Evolutionary conservation across 139 green algal genomes (phyloP).

Genomic region (Closterium sp.): DNA sequence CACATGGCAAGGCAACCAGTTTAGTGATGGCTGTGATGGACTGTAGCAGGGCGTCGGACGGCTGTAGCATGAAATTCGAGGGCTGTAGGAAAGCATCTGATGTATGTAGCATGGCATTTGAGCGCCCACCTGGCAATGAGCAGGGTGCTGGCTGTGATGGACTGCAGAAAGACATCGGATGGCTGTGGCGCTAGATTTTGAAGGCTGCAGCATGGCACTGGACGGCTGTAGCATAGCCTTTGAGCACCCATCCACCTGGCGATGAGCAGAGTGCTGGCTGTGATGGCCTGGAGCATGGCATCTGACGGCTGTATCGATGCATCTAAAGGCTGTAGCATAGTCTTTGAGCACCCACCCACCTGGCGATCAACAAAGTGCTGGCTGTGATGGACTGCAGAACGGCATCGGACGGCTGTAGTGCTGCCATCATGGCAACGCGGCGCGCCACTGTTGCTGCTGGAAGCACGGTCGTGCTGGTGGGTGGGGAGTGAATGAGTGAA

Average conservation of each 20-base stretch:
- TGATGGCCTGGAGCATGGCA: background rate
- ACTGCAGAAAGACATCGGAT: no score
- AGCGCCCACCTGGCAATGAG: conserved; percentile 39
- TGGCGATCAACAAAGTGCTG: no score
- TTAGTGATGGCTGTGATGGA: conserved; percentile 10
- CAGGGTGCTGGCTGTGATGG: conserved; percentile 26
- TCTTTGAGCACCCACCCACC: no score
- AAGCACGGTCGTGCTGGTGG: conserved; percentile 16
- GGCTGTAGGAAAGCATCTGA: background rate
- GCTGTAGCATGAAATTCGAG: no score
- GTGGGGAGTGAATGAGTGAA: no score
- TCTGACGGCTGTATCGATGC: conserved; percentile 9
- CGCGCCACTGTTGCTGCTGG: background rate
- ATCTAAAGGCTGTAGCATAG: no score
- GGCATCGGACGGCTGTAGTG: conserved; percentile 14
- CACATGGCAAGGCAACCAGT: conserved; percentile 29
- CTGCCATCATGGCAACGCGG: conserved; percentile 16
- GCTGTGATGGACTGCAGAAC: no score
- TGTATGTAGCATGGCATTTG: no score
- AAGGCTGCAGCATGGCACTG: no score
- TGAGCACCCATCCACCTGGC: background rate
- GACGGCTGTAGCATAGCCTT: no score
- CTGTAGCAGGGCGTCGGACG: background rate
- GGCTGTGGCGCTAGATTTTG: no score
- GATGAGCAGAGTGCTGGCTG: conserved; percentile 25